Evolutionary conservation across 345 rosid genomes (phyloP).

Genomic region (Ricinus communis): DNA sequence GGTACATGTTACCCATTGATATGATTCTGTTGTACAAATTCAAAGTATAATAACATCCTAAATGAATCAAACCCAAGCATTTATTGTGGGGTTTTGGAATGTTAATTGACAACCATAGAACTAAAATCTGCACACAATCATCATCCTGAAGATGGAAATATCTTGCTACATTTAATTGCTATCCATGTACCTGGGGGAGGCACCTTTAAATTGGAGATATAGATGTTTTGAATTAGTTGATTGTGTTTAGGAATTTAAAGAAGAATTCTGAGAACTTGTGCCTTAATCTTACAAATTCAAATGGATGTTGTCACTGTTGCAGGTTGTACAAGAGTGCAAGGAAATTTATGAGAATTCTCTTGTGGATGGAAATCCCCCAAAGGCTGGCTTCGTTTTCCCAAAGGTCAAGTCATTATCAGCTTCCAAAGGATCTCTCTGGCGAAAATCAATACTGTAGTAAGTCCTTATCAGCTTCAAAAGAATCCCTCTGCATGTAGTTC

Average conservation of each 20-base stretch:
- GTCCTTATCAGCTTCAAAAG: no score
- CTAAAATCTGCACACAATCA: neutral
- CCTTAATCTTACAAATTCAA: no score
- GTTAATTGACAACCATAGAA: neutral
- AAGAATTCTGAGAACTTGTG: no score
- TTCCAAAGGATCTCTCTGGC: slow-evolving; percentile 72
- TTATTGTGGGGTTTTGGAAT: neutral
- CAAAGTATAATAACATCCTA: neutral
- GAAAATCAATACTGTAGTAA: slow-evolving; percentile 32
- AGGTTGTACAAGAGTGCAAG: slow-evolving; percentile 98
- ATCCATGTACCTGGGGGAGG: neutral
- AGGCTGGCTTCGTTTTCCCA: slow-evolving; percentile 81
- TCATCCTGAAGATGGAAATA: neutral
- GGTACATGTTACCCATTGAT: slow-evolving; percentile 39
- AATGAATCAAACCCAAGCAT: neutral
- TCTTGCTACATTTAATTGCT: neutral
- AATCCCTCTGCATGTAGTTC: no score
- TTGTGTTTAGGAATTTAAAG: no score
- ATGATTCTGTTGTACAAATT: neutral
- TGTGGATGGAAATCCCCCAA: slow-evolving; percentile 79
- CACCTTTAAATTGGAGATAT: neutral
- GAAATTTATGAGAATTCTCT: slow-evolving; percentile 90
- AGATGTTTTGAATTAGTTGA: no score
- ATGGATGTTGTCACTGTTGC: slow-evolving; percentile 4
- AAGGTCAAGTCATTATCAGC: slow-evolving; percentile 75